Evolutionary conservation across 306 rosid species (phyloP).

Genomic region (Albizia julibrissin): DNA sequence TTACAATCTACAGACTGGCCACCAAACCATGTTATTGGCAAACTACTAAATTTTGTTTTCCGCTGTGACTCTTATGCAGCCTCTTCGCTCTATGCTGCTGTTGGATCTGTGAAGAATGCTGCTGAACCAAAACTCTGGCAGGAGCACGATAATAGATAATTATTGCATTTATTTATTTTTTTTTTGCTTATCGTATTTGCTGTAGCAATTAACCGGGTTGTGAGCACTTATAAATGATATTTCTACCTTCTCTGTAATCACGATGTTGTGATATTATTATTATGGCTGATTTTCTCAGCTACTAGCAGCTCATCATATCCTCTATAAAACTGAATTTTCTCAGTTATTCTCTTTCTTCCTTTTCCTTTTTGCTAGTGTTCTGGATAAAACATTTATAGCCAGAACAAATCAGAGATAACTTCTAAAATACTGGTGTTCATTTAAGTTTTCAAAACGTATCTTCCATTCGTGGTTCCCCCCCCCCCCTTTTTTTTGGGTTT

Average conservation of each 20-base stretch:
- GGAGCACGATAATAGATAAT: constrained; percentile 20
- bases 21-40: constrained; percentile 1
- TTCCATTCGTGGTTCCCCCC: neutral
- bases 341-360: neutral
- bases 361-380: neutral
- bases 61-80: constrained; percentile 51
- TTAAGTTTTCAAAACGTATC: neutral
- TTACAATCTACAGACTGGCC: constrained; percentile 6
- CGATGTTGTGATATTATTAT: constrained; percentile 31
- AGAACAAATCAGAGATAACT: neutral
- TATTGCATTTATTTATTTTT: neutral
- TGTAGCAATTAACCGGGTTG: constrained; percentile 25
- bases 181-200: neutral
- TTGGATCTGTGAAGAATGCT: constrained; percentile 80
- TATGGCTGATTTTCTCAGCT: constrained; percentile 2
- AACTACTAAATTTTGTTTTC: constrained; percentile 2
- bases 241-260: constrained; percentile 26
- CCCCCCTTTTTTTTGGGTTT: too few species aligned
- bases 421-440: neutral
- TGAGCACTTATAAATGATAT: constrained; percentile 15
- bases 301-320: constrained; percentile 19
- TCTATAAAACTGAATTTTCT: constrained; percentile 23
- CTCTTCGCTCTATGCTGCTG: constrained; percentile 89
- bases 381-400: neutral
- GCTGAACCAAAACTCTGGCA: constrained; percentile 31